These are phyloP conservation scores for Botrytis paeoniae DNA, from an alignment of 2,329 filamentous ascomycete genomes.

Conservation along the genomic window DNA sequence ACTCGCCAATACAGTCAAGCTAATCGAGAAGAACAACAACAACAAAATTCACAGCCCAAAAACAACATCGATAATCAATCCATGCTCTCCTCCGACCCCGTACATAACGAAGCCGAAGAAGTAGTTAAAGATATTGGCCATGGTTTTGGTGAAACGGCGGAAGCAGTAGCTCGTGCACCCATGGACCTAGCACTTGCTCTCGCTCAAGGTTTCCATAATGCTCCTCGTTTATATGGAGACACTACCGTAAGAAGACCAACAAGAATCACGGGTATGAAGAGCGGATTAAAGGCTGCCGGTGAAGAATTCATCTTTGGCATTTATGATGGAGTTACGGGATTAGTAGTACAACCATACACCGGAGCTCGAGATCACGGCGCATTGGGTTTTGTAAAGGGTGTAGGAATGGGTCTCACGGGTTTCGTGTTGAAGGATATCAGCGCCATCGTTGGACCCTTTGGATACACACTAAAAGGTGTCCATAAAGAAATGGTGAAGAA, in stretches of 20 bases:
- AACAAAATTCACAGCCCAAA: not conserved
- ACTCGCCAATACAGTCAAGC: constrained; percentile 15
- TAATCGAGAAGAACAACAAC: constrained; percentile 4
- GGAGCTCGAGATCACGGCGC: constrained; percentile 43
- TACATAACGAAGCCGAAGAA: constrained; percentile 29
- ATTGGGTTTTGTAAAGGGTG: constrained; percentile 13
- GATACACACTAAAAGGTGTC: constrained; percentile 62
- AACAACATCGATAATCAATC: constrained; percentile 22
- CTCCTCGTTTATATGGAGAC: constrained; percentile 67
- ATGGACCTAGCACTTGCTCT: constrained; percentile 55
- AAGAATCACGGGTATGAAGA: constrained; percentile 59
- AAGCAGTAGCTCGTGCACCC: constrained; percentile 45
- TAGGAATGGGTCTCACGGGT: constrained; percentile 17
- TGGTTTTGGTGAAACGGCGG: constrained; percentile 34
- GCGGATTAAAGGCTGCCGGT: constrained; percentile 51
- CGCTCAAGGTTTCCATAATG: constrained; percentile 69
- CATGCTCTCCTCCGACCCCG: constrained; percentile 28
- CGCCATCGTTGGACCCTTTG: constrained; percentile 57
- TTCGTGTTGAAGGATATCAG: constrained; percentile 48
- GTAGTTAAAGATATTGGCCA: constrained; percentile 32
- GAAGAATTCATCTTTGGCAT: constrained; percentile 61
- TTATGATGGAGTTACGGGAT: constrained; percentile 62
- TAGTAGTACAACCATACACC: constrained; percentile 57
- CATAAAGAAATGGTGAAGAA: constrained; percentile 56
- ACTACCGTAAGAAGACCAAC: constrained; percentile 64